Base-by-base conservation (phyloP, 2,329 filamentous ascomycete genomes). In the Neoscytalidium dimidiatum region DNA sequence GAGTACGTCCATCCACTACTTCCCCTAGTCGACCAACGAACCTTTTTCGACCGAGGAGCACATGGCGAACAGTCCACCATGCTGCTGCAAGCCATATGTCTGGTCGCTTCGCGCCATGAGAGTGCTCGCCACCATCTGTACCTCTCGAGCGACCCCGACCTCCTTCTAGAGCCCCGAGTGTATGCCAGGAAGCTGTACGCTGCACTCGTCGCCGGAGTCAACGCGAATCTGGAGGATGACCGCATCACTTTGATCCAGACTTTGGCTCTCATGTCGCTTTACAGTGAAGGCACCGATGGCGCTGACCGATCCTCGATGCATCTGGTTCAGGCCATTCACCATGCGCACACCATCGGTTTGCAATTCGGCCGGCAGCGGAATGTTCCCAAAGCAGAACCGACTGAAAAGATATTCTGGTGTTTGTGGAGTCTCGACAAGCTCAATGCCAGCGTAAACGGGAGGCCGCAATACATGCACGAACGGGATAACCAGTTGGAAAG, bases 351-450 rank as follows among this genome's bases (percentile, higher is more conserved):
- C 1, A 77, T 83, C 28, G 81, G 81, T 7, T 74, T 83, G 19
- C 81, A 83, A 51, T 79, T 83, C 23, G 75, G 72, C 5, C 72
- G 74, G 14, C 64, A 72, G 71, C 31, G 67, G 49, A 52, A 70
- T 44, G 38, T 66, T n/a, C 73, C 73, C 6, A 74, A 78, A 29
- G 74, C 76, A 51, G 76, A 77, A 13, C 75, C 79, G 31, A 70
- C 80, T 33, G 80, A 83, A 66, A 75, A 80, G 41, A 69, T 84
- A 0, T 84, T 83, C 66, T 84, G 81, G 81, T 81, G 78, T 68
- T 71, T 83, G 1, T 84, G 81, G 80, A 78, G 77, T 66, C 73
- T 83, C 1, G 81, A 83, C 65, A 80, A 81, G 53, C 73, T 82
- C 49, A 83, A 82, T 57, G 79, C 80, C 5, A 80, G 77, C 46